These are phyloP conservation scores for Saturnispora sanitii DNA, from an alignment of 805 yeast genomes.

Conservation along the genomic window DNA sequence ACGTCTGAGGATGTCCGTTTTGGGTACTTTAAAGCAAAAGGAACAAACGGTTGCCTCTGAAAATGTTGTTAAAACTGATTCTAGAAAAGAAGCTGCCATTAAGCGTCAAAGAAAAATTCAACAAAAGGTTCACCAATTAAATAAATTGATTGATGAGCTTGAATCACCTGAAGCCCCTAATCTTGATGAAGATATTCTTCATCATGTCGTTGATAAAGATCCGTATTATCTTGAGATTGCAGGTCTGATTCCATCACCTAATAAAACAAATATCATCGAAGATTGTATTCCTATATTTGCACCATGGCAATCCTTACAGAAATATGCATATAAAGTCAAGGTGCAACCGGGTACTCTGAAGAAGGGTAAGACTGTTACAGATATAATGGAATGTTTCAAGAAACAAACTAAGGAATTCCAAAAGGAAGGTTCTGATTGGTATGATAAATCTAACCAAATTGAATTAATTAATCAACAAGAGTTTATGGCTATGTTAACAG, in stretches of 20 bases:
- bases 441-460: conserved; percentile 48
- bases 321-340: conserved; percentile 73
- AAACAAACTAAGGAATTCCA: conserved; percentile 22
- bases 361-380: conserved; percentile 78
- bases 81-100: conserved; percentile 10
- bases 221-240: conserved; percentile 20
- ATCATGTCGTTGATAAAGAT: conserved; percentile 22
- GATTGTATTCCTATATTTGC: conserved; percentile 82
- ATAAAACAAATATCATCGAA: conserved; percentile 39
- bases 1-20: conserved; percentile 57
- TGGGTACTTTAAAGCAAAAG: conserved; percentile 70
- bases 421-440: conserved; percentile 51
- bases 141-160: conserved; percentile 25
- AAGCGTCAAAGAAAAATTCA: conserved; percentile 21
- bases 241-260: conserved; percentile 34
- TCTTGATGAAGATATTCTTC: conserved; percentile 15
- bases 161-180: conserved; percentile 16
- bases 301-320: conserved; percentile 76
- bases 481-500: conserved; percentile 55
- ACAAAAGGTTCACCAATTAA: conserved; percentile 24
- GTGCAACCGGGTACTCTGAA: conserved; percentile 71
- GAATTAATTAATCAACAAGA: conserved; percentile 54
- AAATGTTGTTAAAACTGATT: conserved; percentile 7
- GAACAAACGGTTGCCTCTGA: conserved; percentile 18
- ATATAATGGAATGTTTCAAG: conserved; percentile 50